Evolutionary conservation across 352 stramenopile species (phyloP).

Genomic region (Globisporangium recalcitrans): DNA sequence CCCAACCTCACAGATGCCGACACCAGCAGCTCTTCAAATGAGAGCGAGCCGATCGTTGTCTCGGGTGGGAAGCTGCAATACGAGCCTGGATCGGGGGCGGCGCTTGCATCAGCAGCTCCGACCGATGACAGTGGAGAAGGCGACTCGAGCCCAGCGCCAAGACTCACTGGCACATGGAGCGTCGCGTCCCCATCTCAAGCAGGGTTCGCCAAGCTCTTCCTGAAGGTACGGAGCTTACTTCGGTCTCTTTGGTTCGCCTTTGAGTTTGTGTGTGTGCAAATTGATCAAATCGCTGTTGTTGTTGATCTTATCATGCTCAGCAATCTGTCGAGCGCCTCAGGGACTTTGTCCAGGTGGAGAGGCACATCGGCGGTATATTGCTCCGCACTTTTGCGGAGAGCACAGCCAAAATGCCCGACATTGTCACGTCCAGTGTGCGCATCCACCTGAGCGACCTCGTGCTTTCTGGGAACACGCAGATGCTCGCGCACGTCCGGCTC

Average conservation of each 20-base stretch:
- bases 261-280: background rate
- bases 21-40: background rate
- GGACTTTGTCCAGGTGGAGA: constrained; percentile 51
- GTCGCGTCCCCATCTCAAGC: constrained; percentile 31
- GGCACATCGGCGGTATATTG: constrained; percentile 27
- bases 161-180: constrained; percentile 40
- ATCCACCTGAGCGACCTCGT: constrained; percentile 37
- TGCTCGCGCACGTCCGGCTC: constrained; percentile 15
- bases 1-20: constrained; percentile 17
- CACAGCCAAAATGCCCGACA: constrained; percentile 25
- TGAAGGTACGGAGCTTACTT: constrained; percentile 30
- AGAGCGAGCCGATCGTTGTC: constrained; percentile 14
- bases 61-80: constrained; percentile 49
- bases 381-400: constrained; percentile 29
- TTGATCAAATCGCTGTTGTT: background rate
- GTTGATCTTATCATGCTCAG: constrained; percentile 17
- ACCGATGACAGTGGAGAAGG: background rate
- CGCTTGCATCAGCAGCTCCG: background rate
- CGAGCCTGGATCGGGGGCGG: constrained; percentile 9
- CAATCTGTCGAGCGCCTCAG: constrained; percentile 26
- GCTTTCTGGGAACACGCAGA: constrained; percentile 23
- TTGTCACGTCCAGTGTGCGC: constrained; percentile 26
- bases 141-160: background rate
- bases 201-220: constrained; percentile 29
- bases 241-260: background rate